Percentiles rank a stretch among this genome's conserved stretches.
Conservation (phyloP, 2,329 filamentous ascomycete species). For the Chrysoporthe austroafricana region DNA sequence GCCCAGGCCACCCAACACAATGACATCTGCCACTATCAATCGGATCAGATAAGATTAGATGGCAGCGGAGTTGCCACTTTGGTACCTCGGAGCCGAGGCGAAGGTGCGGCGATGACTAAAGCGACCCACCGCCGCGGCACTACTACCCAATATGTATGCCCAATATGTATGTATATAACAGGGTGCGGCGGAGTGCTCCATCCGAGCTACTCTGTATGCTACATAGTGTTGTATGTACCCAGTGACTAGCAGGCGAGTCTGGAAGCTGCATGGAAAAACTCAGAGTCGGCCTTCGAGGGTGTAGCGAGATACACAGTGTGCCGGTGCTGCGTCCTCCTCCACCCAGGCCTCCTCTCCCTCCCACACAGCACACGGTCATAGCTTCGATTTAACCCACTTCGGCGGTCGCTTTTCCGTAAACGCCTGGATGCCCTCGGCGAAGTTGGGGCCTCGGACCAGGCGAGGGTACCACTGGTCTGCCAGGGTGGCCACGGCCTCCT, state of each 20-base stretch:
- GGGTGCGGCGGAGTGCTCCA: neutral
- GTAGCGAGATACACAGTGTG: too few species aligned
- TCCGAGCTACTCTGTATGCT: too few species aligned
- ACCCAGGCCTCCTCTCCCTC: neutral
- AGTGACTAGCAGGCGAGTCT: neutral
- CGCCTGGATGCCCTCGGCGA: slow-evolving; percentile 36
- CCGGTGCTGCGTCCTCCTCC: neutral
- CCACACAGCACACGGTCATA: slow-evolving; percentile 26
- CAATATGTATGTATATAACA: neutral
- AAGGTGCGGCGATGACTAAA: neutral
- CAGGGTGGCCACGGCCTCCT: slow-evolving; percentile 32
- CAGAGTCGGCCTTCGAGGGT: too few species aligned
- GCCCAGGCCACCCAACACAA: neutral
- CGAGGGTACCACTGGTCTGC: slow-evolving; percentile 34
- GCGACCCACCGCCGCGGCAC: neutral
- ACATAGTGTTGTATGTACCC: neutral
- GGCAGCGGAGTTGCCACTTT: neutral
- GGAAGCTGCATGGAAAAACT: too few species aligned
- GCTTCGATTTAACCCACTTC: slow-evolving; percentile 34
- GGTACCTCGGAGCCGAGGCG: neutral
- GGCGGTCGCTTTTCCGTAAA: slow-evolving; percentile 35
- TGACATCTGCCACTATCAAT: neutral
- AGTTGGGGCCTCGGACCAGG: slow-evolving; percentile 34
- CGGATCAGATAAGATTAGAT: slow-evolving; percentile 26
- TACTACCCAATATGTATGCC: neutral